Conservation (phyloP, 768 basidiomycete genomes). For the Agaricus sinodeliciosus region DNA sequence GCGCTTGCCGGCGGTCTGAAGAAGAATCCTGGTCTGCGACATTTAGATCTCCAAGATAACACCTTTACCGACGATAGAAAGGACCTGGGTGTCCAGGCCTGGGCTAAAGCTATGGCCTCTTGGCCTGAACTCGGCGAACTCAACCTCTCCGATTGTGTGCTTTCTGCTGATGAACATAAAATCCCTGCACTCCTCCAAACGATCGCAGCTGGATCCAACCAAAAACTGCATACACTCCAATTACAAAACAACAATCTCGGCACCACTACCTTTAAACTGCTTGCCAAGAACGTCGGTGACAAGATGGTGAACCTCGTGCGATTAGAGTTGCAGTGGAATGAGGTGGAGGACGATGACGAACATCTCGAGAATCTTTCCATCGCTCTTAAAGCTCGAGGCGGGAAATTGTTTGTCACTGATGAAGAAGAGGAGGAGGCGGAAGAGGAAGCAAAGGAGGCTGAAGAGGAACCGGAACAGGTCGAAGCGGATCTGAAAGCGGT, state of each 20-base stretch:
- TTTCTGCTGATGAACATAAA: slow-evolving; percentile 69
- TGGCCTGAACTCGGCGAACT: slow-evolving; percentile 74
- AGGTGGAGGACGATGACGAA: slow-evolving; percentile 73
- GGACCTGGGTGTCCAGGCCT: slow-evolving; percentile 42
- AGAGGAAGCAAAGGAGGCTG: slow-evolving; percentile 40
- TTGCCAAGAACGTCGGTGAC: slow-evolving; percentile 59
- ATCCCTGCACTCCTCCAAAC: slow-evolving; percentile 57
- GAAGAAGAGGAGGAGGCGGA: slow-evolving; percentile 82
- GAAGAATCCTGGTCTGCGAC: slow-evolving; percentile 55
- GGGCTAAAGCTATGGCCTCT: slow-evolving; percentile 56
- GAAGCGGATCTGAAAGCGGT: slow-evolving; percentile 16
- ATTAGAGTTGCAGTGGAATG: slow-evolving; percentile 90
- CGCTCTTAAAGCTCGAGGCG: slow-evolving; percentile 57
- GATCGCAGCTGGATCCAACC: slow-evolving; percentile 65
- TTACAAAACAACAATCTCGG: slow-evolving; percentile 94
- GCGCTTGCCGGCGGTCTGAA: slow-evolving; percentile 71
- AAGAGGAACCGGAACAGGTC: slow-evolving; percentile 31
- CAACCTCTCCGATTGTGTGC: slow-evolving; percentile 88
- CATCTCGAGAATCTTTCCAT: slow-evolving; percentile 45
- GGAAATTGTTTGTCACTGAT: slow-evolving; percentile 60
- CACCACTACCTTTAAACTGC: slow-evolving; percentile 52
- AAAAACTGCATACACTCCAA: slow-evolving; percentile 66
- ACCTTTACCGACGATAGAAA: slow-evolving; percentile 63
- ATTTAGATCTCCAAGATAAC: slow-evolving; percentile 92
- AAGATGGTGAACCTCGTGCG: slow-evolving; percentile 53